Base-by-base conservation (phyloP, 306 rosid genomes). In the Heteromeles arbutifolia region DNA sequence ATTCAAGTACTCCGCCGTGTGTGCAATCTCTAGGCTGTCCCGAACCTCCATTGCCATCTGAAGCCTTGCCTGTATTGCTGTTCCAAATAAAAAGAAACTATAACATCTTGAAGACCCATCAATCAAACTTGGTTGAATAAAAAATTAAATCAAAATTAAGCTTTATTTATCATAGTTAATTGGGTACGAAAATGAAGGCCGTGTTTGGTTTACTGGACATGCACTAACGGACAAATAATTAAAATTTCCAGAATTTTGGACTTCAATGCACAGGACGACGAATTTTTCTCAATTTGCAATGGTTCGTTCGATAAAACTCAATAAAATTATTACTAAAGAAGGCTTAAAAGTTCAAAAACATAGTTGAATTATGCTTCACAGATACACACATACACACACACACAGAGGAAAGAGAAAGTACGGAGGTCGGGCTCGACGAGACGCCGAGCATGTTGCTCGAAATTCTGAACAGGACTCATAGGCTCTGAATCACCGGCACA, bases 31-130 rank as follows among this genome's bases (percentile, higher is more conserved):
- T 25, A 96, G 96, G 76, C 99, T 92, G 81, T 92, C 99, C 82
- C 99, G 85, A 67, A 96, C 97, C 77, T 96, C 99, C 98, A 90
- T 90, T 54, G 90, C 98, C 98, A 96, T 90, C 85, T 86, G 97
- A 86, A 92, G 85, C 86, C 99, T 89, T 26, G 72, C 63, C 80
- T 84, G 97, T 73, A 90, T 86, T 1, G 85, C 98, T 95, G 91
- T 75, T 84, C 54, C 73, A 52, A 28, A 50, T n/a, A 67, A 73
- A 31, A 41, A 57, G 39, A 2, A 78, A 43, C 32, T 25, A 18
- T 19, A 17, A 43, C 18, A 74, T 19, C 29, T 41, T 34, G 25
- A 57, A 59, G 26, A 10, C 37, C 25, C 70, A 21, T 34, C 26
- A 22, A 29, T 29, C 70, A 64, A 31, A 64, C 44, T 21, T 64